A percentile compares a stretch with the other conserved stretches of the same genome.
phyloP scores from a whole-genome alignment of 257 asterid genomes.

The Nicotiana paniculata region DNA sequence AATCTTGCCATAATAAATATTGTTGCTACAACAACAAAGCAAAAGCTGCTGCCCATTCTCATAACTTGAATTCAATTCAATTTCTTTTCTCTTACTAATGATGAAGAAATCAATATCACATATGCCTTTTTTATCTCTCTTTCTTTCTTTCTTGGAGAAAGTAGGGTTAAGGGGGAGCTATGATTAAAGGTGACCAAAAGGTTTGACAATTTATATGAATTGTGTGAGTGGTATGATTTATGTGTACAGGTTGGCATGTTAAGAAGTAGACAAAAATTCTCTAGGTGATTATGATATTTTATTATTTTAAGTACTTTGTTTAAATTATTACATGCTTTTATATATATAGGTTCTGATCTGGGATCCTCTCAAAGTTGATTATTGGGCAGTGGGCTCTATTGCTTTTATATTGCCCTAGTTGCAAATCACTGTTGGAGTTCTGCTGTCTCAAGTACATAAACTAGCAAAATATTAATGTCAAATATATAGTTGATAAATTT shows the following conservation, averaged over 20 bases:
- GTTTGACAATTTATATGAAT: conserved; percentile 8
- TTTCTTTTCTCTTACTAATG: conserved; percentile 8
- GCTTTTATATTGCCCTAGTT: background rate
- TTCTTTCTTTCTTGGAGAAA: background rate
- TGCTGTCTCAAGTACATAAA: background rate
- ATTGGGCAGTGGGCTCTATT: conserved; percentile 10
- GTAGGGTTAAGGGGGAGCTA: background rate
- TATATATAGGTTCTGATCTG: conserved; percentile 1
- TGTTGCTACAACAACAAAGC: conserved; percentile 3
- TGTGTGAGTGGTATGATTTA: background rate
- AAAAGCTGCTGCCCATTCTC: conserved; percentile 9
- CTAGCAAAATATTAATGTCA: background rate
- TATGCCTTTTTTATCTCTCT: background rate
- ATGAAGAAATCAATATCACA: conserved; percentile 11
- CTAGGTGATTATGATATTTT: background rate
- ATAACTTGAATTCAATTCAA: background rate
- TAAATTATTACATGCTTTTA: background rate
- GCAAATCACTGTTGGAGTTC: conserved; percentile 5
- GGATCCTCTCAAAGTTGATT: conserved; percentile 10
- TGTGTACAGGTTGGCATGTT: conserved; percentile 7
- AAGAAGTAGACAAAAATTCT: conserved; percentile 10
- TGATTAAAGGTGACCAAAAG: conserved; percentile 6
- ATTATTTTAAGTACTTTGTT: background rate
- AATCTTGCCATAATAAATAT: background rate
- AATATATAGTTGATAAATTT: background rate